phyloP scores from a whole-genome alignment of 306 rosid genomes.

The Acacia crassicarpa region DNA sequence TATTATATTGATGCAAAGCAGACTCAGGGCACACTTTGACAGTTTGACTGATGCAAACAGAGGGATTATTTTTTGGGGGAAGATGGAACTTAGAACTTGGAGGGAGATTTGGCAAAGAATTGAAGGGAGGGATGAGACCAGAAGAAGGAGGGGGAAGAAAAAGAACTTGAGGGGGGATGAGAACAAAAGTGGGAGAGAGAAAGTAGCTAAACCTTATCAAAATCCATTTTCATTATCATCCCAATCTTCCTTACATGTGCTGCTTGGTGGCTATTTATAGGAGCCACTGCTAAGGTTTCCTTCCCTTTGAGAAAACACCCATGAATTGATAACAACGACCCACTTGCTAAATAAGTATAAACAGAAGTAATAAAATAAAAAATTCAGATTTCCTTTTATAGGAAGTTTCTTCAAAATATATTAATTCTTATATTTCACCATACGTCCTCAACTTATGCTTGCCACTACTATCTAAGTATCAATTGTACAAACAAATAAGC shows the following conservation, averaged over 20 bases:
- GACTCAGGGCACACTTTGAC: not conserved
- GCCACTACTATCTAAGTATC: not conserved
- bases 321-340: not conserved
- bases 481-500: not conserved
- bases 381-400: not conserved
- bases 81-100: not conserved
- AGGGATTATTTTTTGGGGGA: not conserved
- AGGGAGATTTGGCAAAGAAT: not conserved
- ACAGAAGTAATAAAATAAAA: not conserved
- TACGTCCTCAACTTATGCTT: conserved; percentile 17
- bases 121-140: not conserved
- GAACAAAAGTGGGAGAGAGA: not conserved
- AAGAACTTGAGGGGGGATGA: not conserved
- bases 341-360: not conserved
- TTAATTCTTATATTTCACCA: not conserved
- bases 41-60: not conserved
- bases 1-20: not conserved
- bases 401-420: not conserved
- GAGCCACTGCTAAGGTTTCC: not conserved
- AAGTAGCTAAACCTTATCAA: not conserved
- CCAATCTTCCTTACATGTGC: not conserved
- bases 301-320: not conserved
- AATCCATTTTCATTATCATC: not conserved
- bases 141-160: not conserved
- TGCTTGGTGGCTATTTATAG: not conserved